These are phyloP conservation scores for Thielaviopsis euricoi DNA, from an alignment of 2,329 filamentous ascomycete species.

Conservation along the genomic window DNA sequence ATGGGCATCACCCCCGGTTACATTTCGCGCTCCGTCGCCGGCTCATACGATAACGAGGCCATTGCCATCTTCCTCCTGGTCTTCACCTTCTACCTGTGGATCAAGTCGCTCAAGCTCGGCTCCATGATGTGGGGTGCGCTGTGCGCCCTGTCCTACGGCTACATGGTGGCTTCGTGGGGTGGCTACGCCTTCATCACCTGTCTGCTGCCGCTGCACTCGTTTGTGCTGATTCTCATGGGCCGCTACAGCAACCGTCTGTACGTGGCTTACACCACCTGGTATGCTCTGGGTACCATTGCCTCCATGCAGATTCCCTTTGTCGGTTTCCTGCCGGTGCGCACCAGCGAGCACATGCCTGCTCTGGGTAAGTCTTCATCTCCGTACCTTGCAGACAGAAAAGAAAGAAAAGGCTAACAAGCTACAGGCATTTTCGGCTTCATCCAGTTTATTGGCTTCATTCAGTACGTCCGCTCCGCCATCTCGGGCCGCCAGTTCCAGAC, in stretches of 20 bases:
- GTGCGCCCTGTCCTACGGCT: conserved; percentile 92
- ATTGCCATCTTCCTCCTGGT: conserved; percentile 98
- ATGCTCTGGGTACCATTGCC: conserved; percentile 82
- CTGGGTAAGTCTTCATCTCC: conserved; percentile 43
- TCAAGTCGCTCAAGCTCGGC: conserved; percentile 92
- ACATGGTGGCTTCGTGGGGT: conserved; percentile 99
- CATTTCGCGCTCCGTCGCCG: conserved; percentile 92
- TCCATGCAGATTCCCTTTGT: conserved; percentile 99
- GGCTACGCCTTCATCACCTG: conserved; percentile 99
- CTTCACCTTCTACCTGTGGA: conserved; percentile 98
- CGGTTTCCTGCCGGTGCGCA: conserved; percentile 88
- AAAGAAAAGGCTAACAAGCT: neutral
- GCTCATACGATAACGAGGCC: conserved; percentile 98
- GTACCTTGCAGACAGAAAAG: no score
- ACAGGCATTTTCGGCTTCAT: conserved; percentile 90
- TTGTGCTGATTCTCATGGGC: conserved; percentile 92
- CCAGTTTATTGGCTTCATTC: conserved; percentile 81
- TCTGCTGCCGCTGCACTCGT: conserved; percentile 80
- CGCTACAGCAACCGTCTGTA: conserved; percentile 88
- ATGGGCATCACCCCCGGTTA: conserved; percentile 98
- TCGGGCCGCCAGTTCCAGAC: conserved; percentile 89
- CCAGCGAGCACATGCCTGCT: conserved; percentile 96
- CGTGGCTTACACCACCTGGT: conserved; percentile 96
- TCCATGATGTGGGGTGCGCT: conserved; percentile 94
- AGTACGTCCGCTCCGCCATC: conserved; percentile 76